These are phyloP conservation scores for Fusarium xyrophilum DNA, from an alignment of 2,329 filamentous ascomycete genomes.

Conservation along the genomic window DNA sequence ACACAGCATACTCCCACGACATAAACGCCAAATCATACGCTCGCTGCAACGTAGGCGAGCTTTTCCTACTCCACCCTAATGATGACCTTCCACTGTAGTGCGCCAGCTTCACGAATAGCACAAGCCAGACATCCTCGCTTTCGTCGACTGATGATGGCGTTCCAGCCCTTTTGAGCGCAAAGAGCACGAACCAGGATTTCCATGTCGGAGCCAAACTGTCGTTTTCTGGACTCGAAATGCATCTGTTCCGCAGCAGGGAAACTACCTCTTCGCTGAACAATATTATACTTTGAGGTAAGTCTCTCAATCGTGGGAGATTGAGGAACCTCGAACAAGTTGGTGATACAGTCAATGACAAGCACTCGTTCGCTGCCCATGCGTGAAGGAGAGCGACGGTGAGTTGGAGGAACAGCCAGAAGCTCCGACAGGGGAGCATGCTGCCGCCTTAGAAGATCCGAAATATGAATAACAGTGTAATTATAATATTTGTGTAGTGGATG, in stretches of 20 bases:
- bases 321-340: constrained; percentile 56
- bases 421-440: constrained; percentile 55
- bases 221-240: constrained; percentile 62
- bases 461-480: constrained; percentile 65
- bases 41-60: background rate
- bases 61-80: constrained; percentile 59
- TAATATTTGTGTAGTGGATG: constrained; percentile 70
- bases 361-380: constrained; percentile 49
- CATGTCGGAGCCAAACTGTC: constrained; percentile 69
- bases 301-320: constrained; percentile 57
- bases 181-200: constrained; percentile 75
- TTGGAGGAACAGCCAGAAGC: constrained; percentile 50
- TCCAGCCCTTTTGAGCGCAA: constrained; percentile 76
- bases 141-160: constrained; percentile 72
- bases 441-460: constrained; percentile 62
- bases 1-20: background rate
- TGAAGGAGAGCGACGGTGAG: constrained; percentile 41
- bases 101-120: constrained; percentile 76
- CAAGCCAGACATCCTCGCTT: constrained; percentile 75
- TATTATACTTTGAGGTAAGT: constrained; percentile 43
- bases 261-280: constrained; percentile 46
- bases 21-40: constrained; percentile 24
- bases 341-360: constrained; percentile 70
- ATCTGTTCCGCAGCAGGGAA: constrained; percentile 58
- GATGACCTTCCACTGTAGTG: constrained; percentile 73